Evolutionary conservation across 441 rosid genomes (phyloP), one percentile per base, ranked within the genome.

Genomic region (Syzygium syzygioides): DNA sequence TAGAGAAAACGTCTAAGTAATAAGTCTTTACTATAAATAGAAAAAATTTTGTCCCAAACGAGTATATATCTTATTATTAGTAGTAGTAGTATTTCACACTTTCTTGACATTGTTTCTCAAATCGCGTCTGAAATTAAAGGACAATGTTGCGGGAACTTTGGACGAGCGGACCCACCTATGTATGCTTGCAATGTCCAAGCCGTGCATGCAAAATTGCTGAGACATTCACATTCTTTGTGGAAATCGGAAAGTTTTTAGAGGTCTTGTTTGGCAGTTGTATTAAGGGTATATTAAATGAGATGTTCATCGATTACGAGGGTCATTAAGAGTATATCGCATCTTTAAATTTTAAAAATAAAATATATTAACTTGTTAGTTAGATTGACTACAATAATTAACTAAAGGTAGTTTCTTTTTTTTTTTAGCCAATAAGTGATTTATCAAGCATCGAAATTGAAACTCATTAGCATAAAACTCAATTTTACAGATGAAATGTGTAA

Each of bases 31-130:
- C 60, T 56, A 56, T 56, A 56, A 56, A 56, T 56, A 56, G 60
- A 56, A 56, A 20, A 3, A 0, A 1, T 56, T 56, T 56, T 56
- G 23, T 56, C 13, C 5, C 28, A 0, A 5, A 56, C 5, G 12
- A 23, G 60, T 56, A 56, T 56, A 10, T 23, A 20, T 56, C 28
- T 9, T 56, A 56, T 56, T 56, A 23, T 9, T 56, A 56, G 28
- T 56, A 9, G 13, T 2, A 9, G 5, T 23, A 56, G 60, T 56
- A 23, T 56, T 56, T 56, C 25, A 56, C 60, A 56, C 0, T 56
- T 56, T 56, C 60, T 23, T 56, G 5, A 1, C 13, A 56, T 56
- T 56, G 25, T 56, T 56, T 23, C 60, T 9, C 25, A 23, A 56
- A 4, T 23, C 5, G 60, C 60, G 2, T 23, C 13, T 56, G 28